Conservation (phyloP, 2,329 filamentous ascomycete genomes). For the Colletotrichum somersetense region DNA sequence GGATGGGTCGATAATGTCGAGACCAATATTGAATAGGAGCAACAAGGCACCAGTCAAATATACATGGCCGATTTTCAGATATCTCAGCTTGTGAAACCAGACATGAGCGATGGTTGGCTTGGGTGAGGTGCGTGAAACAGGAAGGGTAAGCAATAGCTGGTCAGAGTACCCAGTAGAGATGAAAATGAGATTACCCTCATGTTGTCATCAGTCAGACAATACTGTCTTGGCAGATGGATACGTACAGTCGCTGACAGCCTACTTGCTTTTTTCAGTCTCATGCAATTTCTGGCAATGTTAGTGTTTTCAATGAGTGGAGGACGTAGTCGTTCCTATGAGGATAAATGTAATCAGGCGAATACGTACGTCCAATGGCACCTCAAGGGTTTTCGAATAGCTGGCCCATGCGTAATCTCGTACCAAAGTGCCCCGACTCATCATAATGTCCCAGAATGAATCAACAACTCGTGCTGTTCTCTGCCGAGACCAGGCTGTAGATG, state of each 20-base stretch:
- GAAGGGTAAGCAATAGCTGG: background rate
- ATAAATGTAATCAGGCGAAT: background rate
- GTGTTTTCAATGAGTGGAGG: background rate
- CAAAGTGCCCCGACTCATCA: background rate
- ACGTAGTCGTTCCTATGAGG: background rate
- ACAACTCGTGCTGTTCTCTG: background rate
- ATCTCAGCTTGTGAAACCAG: background rate
- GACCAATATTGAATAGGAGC: background rate
- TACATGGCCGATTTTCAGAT: background rate
- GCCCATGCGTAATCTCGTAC: background rate
- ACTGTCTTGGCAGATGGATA: background rate
- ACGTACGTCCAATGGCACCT: background rate
- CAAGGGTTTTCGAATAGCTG: no score
- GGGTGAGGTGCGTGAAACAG: background rate
- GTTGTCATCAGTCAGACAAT: background rate
- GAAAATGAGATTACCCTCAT: background rate
- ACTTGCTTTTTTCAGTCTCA: background rate
- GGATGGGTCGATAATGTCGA: background rate
- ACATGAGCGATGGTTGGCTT: constrained; percentile 1
- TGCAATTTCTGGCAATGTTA: background rate
- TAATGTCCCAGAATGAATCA: background rate
- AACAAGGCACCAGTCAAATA: background rate
- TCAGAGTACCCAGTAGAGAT: background rate
- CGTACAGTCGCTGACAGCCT: background rate
- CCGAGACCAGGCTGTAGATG: background rate